phyloP scores from a whole-genome alignment of 2,329 filamentous ascomycete genomes.

The Metarhizium robertsii region DNA sequence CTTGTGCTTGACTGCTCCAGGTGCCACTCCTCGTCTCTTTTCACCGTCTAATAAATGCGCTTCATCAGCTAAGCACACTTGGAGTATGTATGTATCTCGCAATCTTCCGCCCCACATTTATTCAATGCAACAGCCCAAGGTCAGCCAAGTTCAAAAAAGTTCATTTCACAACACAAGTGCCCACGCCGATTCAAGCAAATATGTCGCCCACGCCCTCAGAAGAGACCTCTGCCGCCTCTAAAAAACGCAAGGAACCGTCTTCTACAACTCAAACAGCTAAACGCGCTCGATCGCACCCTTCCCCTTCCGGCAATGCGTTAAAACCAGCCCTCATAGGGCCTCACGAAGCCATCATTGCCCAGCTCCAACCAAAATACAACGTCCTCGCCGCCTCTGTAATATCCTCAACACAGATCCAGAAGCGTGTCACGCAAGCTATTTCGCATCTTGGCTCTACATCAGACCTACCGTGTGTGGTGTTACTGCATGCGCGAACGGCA shows the following conservation, averaged over 20 bases:
- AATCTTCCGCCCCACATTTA: neutral
- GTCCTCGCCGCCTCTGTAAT: constrained; percentile 45
- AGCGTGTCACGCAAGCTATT: constrained; percentile 37
- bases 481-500: constrained; percentile 40
- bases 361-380: constrained; percentile 37
- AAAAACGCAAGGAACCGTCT: neutral
- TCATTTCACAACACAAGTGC: neutral
- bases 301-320: neutral
- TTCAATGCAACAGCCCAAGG: neutral
- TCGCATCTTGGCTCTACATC: constrained; percentile 28
- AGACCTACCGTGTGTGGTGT: constrained; percentile 24
- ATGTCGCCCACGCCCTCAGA: neutral
- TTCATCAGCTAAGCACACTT: neutral
- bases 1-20: too few relatives aligned
- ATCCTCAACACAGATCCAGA: constrained; percentile 50
- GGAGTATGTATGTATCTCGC: neutral
- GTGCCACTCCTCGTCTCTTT: too few relatives aligned
- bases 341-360: constrained; percentile 31
- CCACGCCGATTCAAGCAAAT: neutral
- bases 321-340: constrained; percentile 22
- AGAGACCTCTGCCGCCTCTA: neutral
- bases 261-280: neutral
- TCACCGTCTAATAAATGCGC: too few relatives aligned
- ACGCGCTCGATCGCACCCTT: constrained; percentile 3
- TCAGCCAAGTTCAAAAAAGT: neutral